Conservation (phyloP, 2,329 filamentous ascomycete species). For the Pezicula carpinea region DNA sequence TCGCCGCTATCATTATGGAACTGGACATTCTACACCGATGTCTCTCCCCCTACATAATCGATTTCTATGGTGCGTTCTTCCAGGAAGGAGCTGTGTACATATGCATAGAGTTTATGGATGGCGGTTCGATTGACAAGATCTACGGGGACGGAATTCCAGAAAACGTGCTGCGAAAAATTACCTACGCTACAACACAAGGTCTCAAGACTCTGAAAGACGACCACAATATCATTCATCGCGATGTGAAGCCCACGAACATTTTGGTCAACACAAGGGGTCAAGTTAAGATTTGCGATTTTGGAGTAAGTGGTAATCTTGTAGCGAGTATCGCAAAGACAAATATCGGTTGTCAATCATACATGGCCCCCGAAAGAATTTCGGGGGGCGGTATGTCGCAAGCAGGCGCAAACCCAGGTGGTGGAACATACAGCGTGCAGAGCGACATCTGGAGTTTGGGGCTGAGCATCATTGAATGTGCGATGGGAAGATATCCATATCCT, state of each 20-base stretch:
- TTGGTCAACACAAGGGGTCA: slow-evolving; percentile 85
- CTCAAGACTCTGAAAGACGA: slow-evolving; percentile 93
- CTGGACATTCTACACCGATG: slow-evolving; percentile 94
- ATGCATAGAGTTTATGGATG: slow-evolving; percentile 99
- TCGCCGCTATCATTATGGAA: slow-evolving; percentile 96
- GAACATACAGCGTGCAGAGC: slow-evolving; percentile 95
- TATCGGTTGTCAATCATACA: slow-evolving; percentile 98
- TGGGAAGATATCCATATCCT: slow-evolving; percentile 92
- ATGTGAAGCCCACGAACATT: slow-evolving; percentile 99
- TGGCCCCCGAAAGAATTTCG: slow-evolving; percentile 94
- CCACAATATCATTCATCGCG: slow-evolving; percentile 97
- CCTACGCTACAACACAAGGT: slow-evolving; percentile 83
- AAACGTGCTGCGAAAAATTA: slow-evolving; percentile 82
- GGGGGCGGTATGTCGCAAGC: slow-evolving; percentile 73
- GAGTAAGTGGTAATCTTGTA: slow-evolving; percentile 92
- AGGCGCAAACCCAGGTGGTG: slow-evolving; percentile 63
- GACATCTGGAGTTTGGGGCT: slow-evolving; percentile 96
- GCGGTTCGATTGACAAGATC: slow-evolving; percentile 93
- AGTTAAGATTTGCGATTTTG: slow-evolving; percentile 98
- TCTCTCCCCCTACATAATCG: slow-evolving; percentile 92
- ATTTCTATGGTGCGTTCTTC: slow-evolving; percentile 98
- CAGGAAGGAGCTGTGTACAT: slow-evolving; percentile 99
- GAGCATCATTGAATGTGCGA: slow-evolving; percentile 92
- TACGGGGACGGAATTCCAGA: slow-evolving; percentile 91
- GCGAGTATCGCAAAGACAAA: slow-evolving; percentile 98